phyloP scores from a whole-genome alignment of 1,139 yeast genomes.

The Pichia sp. region DNA sequence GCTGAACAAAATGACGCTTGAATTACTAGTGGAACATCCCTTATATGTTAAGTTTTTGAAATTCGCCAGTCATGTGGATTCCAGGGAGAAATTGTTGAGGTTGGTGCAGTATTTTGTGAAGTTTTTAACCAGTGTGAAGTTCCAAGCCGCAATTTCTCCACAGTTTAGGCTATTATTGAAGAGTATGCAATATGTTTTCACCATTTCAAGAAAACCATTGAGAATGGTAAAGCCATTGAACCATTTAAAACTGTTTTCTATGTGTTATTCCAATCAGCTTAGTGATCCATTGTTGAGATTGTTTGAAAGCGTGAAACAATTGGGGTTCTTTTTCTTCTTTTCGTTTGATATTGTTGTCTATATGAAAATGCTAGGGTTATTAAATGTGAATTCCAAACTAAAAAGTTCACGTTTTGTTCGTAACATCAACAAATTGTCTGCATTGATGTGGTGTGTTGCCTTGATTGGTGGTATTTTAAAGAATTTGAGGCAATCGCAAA shows the following conservation, averaged over 20 bases:
- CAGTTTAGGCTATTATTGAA: constrained; percentile 2
- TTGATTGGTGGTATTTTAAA: constrained; percentile 33
- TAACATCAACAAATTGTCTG: constrained; percentile 32
- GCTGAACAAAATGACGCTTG: constrained; percentile 41
- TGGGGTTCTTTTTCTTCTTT: constrained; percentile 70
- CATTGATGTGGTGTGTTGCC: constrained; percentile 75
- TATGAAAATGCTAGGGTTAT: constrained; percentile 39
- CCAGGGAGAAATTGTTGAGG: constrained; percentile 75
- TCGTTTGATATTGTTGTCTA: constrained; percentile 66
- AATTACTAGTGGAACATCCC: constrained; percentile 68
- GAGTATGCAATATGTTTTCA: constrained; percentile 48
- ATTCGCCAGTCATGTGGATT: constrained; percentile 52
- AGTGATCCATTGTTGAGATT: constrained; percentile 49
- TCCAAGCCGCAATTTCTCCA: constrained; percentile 2
- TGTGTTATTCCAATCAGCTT: constrained; percentile 64
- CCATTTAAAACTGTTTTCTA: constrained; percentile 64
- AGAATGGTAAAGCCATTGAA: constrained; percentile 78
- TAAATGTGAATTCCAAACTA: constrained; percentile 11
- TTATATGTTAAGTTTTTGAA: constrained; percentile 52
- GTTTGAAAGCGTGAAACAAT: constrained; percentile 56
- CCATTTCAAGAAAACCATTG: constrained; percentile 74
- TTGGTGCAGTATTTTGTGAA: constrained; percentile 75
- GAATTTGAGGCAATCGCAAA: constrained; percentile 23
- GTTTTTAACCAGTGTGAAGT: constrained; percentile 35
- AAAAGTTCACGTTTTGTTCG: constrained; percentile 7